Evolutionary conservation across 1,284 basidiomycete species (phyloP).

Genomic region (Apiotrichum akiyoshidainum): DNA sequence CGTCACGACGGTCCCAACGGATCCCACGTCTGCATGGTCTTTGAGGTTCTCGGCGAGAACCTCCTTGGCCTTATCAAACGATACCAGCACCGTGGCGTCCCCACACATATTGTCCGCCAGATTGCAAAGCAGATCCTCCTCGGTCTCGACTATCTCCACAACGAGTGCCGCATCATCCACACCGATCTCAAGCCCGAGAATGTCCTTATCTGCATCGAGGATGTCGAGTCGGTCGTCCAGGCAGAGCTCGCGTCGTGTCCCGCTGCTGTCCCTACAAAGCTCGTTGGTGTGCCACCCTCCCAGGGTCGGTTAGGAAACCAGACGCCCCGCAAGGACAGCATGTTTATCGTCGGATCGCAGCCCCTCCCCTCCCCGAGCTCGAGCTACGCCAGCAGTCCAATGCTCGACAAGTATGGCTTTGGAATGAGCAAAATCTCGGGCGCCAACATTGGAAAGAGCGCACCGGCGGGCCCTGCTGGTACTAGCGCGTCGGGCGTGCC

Average conservation of each 20-base stretch:
- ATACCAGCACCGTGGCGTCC: constrained; percentile 78
- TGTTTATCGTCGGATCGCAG: constrained; percentile 90
- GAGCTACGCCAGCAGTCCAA: constrained; percentile 70
- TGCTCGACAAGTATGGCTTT: constrained; percentile 88
- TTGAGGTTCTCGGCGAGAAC: constrained; percentile 97
- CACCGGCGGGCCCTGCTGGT: constrained; percentile 11
- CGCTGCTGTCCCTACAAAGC: constrained; percentile 64
- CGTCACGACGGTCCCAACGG: constrained; percentile 95
- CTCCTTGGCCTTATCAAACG: constrained; percentile 96
- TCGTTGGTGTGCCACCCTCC: constrained; percentile 92
- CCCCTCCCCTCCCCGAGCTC: constrained; percentile 76
- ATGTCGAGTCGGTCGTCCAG: constrained; percentile 90
- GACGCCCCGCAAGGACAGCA: constrained; percentile 82
- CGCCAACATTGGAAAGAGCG: constrained; percentile 28
- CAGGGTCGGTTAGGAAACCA: constrained; percentile 96
- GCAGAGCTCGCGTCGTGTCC: constrained; percentile 67
- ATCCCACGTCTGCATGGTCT: constrained; percentile 98
- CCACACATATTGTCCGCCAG: constrained; percentile 88
- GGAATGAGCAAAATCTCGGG: constrained; percentile 71
- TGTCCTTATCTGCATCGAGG: constrained; percentile 94
- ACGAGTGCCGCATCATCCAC: constrained; percentile 91
- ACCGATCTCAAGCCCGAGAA: constrained; percentile 98
- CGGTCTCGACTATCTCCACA: constrained; percentile 96
- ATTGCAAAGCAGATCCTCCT: constrained; percentile 95
- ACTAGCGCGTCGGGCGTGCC: background rate